Conservation (phyloP, 1,139 yeast species). For the Candida sp. region DNA sequence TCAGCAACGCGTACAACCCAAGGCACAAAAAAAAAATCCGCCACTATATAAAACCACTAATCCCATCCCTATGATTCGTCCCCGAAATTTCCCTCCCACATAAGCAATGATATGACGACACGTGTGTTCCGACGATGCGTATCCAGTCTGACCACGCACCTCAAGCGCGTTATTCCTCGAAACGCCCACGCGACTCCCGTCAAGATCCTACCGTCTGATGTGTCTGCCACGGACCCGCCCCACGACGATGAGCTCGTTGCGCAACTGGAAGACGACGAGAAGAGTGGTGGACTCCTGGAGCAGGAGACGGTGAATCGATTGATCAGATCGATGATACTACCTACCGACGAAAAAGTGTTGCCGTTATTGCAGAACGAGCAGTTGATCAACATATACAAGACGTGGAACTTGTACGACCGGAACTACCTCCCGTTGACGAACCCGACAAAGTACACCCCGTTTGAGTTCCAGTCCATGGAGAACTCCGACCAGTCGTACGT, state of each 20-base stretch:
- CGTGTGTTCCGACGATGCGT: not conserved
- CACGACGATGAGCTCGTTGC: not conserved
- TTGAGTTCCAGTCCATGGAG: constrained; percentile 24
- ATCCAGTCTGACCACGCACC: not conserved
- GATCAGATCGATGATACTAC: not conserved
- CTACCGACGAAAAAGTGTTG: not conserved
- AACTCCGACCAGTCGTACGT: constrained; percentile 31
- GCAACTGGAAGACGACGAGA: not conserved
- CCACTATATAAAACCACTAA: not conserved
- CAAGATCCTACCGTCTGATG: no score
- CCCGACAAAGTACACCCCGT: constrained; percentile 22
- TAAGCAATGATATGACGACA: not conserved
- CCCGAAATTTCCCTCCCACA: not conserved
- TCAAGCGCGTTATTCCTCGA: not conserved
- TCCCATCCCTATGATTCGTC: no score
- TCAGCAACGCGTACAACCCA: not conserved
- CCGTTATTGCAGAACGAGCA: not conserved
- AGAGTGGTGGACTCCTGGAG: not conserved
- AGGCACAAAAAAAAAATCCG: not conserved
- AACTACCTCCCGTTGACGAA: constrained; percentile 12
- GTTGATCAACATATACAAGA: constrained; percentile 10
- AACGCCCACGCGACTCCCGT: no score
- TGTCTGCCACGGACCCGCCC: no score
- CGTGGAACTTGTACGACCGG: constrained; percentile 14
- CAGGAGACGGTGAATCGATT: not conserved